Base-by-base conservation (phyloP, 75 land plant species). In the Isoetes taiwanensis region DNA sequence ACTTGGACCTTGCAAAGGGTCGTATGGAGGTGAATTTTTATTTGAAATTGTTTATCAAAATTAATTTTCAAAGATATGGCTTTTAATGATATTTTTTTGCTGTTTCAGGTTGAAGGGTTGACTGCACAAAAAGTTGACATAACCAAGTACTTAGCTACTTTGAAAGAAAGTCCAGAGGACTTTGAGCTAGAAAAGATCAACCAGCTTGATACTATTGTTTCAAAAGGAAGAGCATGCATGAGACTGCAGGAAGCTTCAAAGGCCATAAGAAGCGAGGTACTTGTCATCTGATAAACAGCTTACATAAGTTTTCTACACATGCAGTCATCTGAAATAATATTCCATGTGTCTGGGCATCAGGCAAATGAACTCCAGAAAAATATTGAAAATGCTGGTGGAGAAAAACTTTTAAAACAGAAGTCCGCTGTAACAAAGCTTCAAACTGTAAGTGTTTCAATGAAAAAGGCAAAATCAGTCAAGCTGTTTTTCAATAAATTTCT, bases 341-440 rank as follows among this genome's bases (percentile, higher is more conserved):
- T 30, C 28, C 1, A 35, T n/a, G 21, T 30, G 23, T 46, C 23
- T 14, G 19, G 21, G 17, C 55, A 65, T 12, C 52, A 91, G 97
- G 94, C 85, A 23, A 56, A 63, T 29, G 82, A 78, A 34, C 80
- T 91, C 43, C 97, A 91, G 65, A 68, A 59, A 23, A 80, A 83
- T 58, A 72, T 91, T 54, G 97, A 91, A 46, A 78, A 83, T 75
- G 97, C 94, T 37, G 97, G 94, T 31, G 97, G 93, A 38, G 97
- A 86, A 67, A 68, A 32, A 60, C 46, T 91, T 50, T 73, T 80
- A 58, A 56, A 66, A 28, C 93, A 91, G 43, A 86, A 80, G 60
- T 38, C 56, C 0, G 74, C 76, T 56, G 88, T 91, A 24, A 55
- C 62, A 0, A 83, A 86, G 43, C 72, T 91, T 34, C 88, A 91